Evolutionary conservation across 2,329 filamentous ascomycete species (phyloP).

Genomic region (Cyanodermella asteris): DNA sequence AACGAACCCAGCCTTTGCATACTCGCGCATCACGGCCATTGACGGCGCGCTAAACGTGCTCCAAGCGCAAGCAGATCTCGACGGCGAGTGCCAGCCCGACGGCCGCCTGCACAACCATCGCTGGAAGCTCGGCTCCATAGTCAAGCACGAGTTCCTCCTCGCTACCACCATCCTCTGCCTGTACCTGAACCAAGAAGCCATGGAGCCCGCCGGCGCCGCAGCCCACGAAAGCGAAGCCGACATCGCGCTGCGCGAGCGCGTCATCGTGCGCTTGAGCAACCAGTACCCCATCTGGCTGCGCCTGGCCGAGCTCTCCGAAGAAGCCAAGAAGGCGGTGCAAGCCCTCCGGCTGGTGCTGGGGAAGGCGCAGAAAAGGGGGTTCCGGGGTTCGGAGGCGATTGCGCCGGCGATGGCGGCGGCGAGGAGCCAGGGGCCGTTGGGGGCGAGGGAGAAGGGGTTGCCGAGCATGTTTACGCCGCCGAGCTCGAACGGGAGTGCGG

Average conservation of each 20-base stretch:
- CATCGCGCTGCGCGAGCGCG: neutral
- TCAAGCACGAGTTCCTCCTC: slow-evolving; percentile 24
- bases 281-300: slow-evolving; percentile 8
- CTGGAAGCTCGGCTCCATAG: slow-evolving; percentile 23
- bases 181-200: slow-evolving; percentile 1
- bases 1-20: slow-evolving; percentile 16
- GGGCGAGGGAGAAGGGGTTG: too few species aligned
- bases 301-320: slow-evolving; percentile 6
- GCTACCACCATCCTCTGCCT: slow-evolving; percentile 24
- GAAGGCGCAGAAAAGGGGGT: too few species aligned
- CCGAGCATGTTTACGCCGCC: too few species aligned
- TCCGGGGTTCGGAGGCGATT: too few species aligned
- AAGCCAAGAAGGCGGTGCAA: slow-evolving; percentile 6
- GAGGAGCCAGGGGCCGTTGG: too few species aligned
- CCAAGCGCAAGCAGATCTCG: slow-evolving; percentile 20
- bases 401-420: too few species aligned
- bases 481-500: too few species aligned
- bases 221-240: neutral
- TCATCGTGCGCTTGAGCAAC: neutral
- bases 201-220: neutral
- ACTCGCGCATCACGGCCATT: slow-evolving; percentile 21
- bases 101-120: slow-evolving; percentile 18
- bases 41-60: slow-evolving; percentile 23
- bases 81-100: slow-evolving; percentile 18
- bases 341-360: slow-evolving; percentile 1